These are phyloP conservation scores for Fusarium citri DNA, from an alignment of 2,329 filamentous ascomycete genomes.

Conservation along the genomic window DNA sequence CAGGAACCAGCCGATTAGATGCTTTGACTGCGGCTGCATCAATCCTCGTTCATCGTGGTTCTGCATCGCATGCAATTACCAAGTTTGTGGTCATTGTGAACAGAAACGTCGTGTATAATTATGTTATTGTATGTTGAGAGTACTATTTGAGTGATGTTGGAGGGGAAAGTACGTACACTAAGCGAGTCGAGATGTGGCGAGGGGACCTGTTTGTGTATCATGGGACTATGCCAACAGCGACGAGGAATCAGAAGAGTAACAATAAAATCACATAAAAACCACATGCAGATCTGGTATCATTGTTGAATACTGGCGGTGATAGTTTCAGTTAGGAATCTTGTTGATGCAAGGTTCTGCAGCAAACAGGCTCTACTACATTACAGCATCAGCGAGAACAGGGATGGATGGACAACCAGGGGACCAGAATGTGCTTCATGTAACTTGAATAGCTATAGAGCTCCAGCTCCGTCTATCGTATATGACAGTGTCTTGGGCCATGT, in stretches of 20 bases:
- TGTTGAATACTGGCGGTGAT: background rate
- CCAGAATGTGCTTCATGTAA: background rate
- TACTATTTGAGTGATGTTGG: background rate
- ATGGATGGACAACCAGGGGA: rapidly evolving
- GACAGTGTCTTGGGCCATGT: background rate
- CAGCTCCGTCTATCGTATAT: background rate
- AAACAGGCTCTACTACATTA: background rate
- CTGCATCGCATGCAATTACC: background rate
- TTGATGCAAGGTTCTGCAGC: background rate
- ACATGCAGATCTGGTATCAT: background rate
- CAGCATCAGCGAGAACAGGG: rapidly evolving
- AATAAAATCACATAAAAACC: background rate
- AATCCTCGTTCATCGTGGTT: background rate
- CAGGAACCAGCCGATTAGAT: background rate
- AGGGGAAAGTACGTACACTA: background rate
- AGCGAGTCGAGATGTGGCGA: background rate
- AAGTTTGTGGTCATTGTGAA: background rate
- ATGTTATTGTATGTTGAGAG: background rate
- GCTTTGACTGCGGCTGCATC: background rate
- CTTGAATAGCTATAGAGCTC: background rate
- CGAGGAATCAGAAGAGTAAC: background rate
- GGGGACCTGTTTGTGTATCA: background rate
- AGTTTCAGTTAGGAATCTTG: background rate
- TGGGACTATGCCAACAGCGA: rapidly evolving
- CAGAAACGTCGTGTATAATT: background rate